Evolutionary conservation across 495 filamentous ascomycete species (phyloP), one percentile per base, ranked within the genome.

Genomic region (Neurospora sp.): DNA sequence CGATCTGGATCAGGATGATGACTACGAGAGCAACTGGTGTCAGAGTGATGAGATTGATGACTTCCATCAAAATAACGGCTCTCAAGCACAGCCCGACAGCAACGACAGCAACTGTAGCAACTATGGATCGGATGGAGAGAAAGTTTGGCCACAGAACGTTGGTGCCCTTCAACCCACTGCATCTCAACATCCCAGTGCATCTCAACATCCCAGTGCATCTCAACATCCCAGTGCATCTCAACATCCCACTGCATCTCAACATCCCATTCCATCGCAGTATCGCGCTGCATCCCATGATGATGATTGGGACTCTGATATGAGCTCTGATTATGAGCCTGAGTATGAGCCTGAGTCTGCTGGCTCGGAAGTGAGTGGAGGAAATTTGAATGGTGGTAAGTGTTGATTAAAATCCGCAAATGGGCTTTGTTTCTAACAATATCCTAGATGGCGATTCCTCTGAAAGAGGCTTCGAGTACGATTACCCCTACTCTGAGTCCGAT

Each of bases 51-150:
- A 77, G 31, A 41, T 66, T 31, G 18, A 75, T n/a, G 70, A 73
- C 62, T 41, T 69, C 14, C 66, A 74, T 69, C 81, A 81, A 16
- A 76, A 84, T 76, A 80, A 82, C 77, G 66, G 69, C 72, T 16
- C 48, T 16, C 20, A 69, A 4, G 70, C 71, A 11, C n/a, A 54
- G 5, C 20, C 46, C 54, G 11, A 7, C 48, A 59, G 48, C 23
- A 31, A 59, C 48, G 54, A 62, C 27, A 62, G 54, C 54, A 66
- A 9, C 54, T 18, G 27, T 18, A 66, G 54, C 54, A 66, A 66
- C 10, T 35, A 35, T 66, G 54, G 27, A 35, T 66, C 54, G 6
- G 14, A 35, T 66, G 14, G 12, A 37, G 54, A 31, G 14, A 12
- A 66, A 18, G 14, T 4, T 66, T 7, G 6, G 5, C 14, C 27